Base-by-base conservation (phyloP, 1,284 basidiomycete species). In the Farysia itapuensis region DNA sequence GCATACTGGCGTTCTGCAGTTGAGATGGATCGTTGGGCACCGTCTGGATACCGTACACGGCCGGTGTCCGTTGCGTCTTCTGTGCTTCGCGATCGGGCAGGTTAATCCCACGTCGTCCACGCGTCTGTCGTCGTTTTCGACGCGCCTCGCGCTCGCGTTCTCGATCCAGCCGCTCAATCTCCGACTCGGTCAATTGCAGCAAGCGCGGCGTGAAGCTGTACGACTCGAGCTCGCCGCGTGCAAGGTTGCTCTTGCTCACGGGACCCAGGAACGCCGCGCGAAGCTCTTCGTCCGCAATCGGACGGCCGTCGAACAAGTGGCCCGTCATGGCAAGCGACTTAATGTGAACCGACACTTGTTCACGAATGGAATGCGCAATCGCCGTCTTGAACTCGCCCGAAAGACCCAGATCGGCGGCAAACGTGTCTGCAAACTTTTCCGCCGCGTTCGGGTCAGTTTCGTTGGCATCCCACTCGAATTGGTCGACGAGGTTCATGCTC, bases 381-480 rank as follows among this genome's bases (percentile, higher is more conserved):
- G 93, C 91, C 16, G 93, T 96, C 75, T 89, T 92, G 66, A 46
- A 59, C 78, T 99, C 94, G 29, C 92, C 90, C 24, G 84, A 83
- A 15, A 98, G 80, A 1, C 95, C 95, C 14, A 99, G 80, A 69
- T 99, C 95, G 19, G 83, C 84, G 3, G 86, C 82, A 77, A 95
- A 96, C 0, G 86, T 81, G 60, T 88, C 87, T 7, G 94, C 91
- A 78, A 98, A 98, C 39, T 87, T 85, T 78, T 99, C 95, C 0
- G 94, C 91, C 1, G 88, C 87, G 2, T 88, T 86, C 36, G 82
- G 80, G 25, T 83, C 81, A 60, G 87, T 87, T 39, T 59, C 57
- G 69, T 87, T 86, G 34, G 97, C 79, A 77, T 98, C 94, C 95
- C 95, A 99, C 77, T 99, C 95, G 74, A 99, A 95, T 72, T 93